Evolutionary conservation across 352 stramenopile species (phyloP), one percentile per base, ranked within the genome.

Genomic region (Blastocystis sp.): DNA sequence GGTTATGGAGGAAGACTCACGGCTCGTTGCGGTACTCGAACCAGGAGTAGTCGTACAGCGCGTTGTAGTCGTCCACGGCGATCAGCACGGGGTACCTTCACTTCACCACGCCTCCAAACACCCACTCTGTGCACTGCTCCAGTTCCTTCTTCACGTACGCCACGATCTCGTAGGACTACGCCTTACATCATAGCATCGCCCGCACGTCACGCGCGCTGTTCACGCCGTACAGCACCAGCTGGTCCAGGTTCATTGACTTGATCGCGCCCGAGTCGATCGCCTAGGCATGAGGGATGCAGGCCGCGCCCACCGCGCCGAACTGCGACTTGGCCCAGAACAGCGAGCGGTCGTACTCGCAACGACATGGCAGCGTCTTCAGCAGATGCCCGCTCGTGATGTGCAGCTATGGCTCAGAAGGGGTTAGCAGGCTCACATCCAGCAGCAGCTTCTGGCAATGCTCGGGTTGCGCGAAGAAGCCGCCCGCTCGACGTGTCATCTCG

Each of bases 301-400:
- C 3, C 54, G 19, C n/a, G 4, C 48, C 42, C 65, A 81, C 70
- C 21, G n/a, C 70, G 38, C 70, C 70, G 45, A 81, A 81, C 48
- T 81, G 70, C 28, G 70, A 81, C 48, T 81, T 81, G 45, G 70
- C 70, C 70, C 70, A 81, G 70, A 81, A 81, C 40, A 81, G 59
- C 19, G 70, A 81, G 52, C 70, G 70, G 42, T 81, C 70, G 59
- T 63, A 81, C 9, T 63, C 10, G 28, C 70, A 54, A 3, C 65
- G 63, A 43, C 63, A 21, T 0, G 43, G 70, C 42, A 81, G 43
- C 10, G 40, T 81, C 70, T 38, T 14, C 70, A 81, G 70, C 48
- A 81, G 59, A 38, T 81, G 70, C 17, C 70, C 70, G 28, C 38
- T 63, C 4, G 70, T 81, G 40, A 81, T 40, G 45, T 81, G 70